Base-by-base conservation (phyloP, 345 rosid species). In the Mangifera indica region DNA sequence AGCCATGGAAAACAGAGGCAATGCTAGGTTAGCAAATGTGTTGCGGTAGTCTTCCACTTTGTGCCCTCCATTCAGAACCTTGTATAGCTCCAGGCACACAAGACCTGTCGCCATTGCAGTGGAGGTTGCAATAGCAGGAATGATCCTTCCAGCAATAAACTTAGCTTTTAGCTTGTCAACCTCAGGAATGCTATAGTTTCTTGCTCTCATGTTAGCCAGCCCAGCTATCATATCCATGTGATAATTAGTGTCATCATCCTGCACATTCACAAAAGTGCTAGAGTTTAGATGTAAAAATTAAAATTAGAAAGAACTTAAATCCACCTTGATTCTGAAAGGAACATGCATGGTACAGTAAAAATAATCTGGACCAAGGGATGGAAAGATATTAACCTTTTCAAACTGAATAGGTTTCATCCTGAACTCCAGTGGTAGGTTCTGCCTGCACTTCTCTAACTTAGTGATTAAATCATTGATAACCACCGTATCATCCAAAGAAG, bases 191-290 rank as follows among this genome's bases (percentile, higher is more conserved):
- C 90, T 78, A 81, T 96, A 96, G 87, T 96, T 96, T 74, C 97
- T 93, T 54, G 99, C 99, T 84, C 99, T 93, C 99, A 96, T 96
- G 86, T 96, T 96, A 34, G 99, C 99, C 44, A 96, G 91, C 57
- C 87, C 99, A 62, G 98, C 94, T 61, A 96, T 96, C 83, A 93
- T 63, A 81, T 96, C 99, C 98, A 96, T 93, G 84, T 96, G 99
- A 77, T 88, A 96, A 84, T 96, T 96, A 48, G 97, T 87, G 71
- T 96, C 97, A 67, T 96, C 99, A 72, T 96, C 99, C 99, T 96
- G 84, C 70, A 73, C 21, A 76, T 18, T 72, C 52, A 51, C 52
- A 53, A 52, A 60, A 64, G 44, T n/a, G 46, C 99, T 42, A 49
- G 44, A 63, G 44, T 24, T 25, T 17, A 69, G 44, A 34, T 49